Evolutionary conservation across 2,329 filamentous ascomycete genomes (phyloP), one percentile per base, ranked within the genome.

Genomic region (Sporothrix humicola): DNA sequence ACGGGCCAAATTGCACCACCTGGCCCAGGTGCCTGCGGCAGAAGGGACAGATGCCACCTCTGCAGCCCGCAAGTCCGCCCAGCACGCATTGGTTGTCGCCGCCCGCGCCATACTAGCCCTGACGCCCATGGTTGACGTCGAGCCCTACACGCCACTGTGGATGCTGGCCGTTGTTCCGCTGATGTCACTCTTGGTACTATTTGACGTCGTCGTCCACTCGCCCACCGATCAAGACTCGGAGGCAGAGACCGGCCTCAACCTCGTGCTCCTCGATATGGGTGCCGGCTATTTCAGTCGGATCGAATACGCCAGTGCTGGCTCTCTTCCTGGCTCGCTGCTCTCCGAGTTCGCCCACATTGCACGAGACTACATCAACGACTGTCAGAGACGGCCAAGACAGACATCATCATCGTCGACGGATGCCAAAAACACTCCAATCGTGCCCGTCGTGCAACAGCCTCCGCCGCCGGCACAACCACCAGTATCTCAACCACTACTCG

Each of bases 281-380:
- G 82, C 80, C 8, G 83, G 82, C 1, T 82, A 85, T 74, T 85
- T 85, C 61, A 83, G 81, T 66, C 78, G 81, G 8, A 77, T 85
- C 8, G 84, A 85, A 74, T 82, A 80, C 70, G 80, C 80, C 10
- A 82, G 82, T 17, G 79, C 77, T 23, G 61, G 72, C 50, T 65
- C 72, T 0, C 75, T 85, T 0, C 82, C 81, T 0, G 79, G 79
- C 0, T 83, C 81, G 1, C 76, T 83, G 4, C 76, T 84, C 3
- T 78, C 81, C 2, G 81, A 84, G 56, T 83, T 84, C 73, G 79
- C 81, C 0, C 79, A 83, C 73, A 83, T 85, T 65, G 83, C 83
- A 0, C 78, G 82, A 1, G 81, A 84, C 56, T 84, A 83, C 48
- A 26, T 76, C 48, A 69, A 73, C 20, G 72, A 72, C 13, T 56